Conservation (phyloP, 1,284 basidiomycete species). For the Apiotrichum siamense region DNA sequence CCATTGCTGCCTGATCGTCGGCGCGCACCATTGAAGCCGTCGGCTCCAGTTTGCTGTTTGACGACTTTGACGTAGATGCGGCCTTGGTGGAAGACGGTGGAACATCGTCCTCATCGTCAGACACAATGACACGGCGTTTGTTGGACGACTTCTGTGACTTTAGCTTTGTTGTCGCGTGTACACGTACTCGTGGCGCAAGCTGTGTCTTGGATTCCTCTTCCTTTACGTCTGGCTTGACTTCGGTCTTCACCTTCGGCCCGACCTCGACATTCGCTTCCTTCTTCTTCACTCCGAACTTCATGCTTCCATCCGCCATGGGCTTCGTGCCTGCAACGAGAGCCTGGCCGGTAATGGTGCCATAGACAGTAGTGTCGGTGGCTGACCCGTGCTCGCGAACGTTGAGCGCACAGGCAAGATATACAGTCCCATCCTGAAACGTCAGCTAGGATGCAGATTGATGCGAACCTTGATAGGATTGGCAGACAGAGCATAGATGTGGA, state of each 20-base stretch:
- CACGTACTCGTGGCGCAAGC: background rate
- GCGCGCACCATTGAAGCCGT: constrained; percentile 33
- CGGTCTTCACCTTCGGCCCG: constrained; percentile 15
- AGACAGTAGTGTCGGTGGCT: constrained; percentile 24
- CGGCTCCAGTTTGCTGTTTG: constrained; percentile 18
- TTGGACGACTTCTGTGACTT: constrained; percentile 4
- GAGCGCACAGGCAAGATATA: constrained; percentile 26
- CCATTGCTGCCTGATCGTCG: constrained; percentile 41
- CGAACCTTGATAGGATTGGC: constrained; percentile 21
- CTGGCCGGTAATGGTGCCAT: constrained; percentile 36
- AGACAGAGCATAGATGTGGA: constrained; percentile 39
- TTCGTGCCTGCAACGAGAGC: constrained; percentile 12
- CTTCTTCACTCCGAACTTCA: constrained; percentile 19
- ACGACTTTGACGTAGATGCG: background rate
- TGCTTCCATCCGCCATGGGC: constrained; percentile 26
- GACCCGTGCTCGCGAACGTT: constrained; percentile 20
- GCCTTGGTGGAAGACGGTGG: background rate
- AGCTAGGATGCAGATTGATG: background rate
- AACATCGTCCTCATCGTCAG: constrained; percentile 32
- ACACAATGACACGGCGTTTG: constrained; percentile 30
- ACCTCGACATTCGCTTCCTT: constrained; percentile 6
- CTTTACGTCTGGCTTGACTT: background rate
- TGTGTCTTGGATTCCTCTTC: background rate
- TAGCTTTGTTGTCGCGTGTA: background rate
- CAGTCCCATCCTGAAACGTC: constrained; percentile 32